Evolutionary conservation across 768 basidiomycete genomes (phyloP), one percentile per base, ranked within the genome.

Genomic region (Clavulina sp.): DNA sequence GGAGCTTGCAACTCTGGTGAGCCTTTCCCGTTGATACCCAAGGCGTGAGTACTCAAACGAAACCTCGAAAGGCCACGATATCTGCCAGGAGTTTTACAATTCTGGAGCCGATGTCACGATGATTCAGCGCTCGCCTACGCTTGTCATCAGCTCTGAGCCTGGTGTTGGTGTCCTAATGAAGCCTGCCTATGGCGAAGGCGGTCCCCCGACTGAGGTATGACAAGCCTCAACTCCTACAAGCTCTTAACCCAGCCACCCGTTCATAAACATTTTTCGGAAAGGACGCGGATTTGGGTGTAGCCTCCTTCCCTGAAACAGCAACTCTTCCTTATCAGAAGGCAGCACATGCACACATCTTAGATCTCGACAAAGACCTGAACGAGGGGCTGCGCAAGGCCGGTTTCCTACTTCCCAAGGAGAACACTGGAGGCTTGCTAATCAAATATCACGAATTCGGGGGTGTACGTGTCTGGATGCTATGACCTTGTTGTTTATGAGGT

Each of bases 91-190:
- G 40, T 56, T 60, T 28, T 57, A 57, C 59, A 59, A 61, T 41
- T 34, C 54, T 23, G 61, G 61, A 2, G 48, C 60, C 46, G 61
- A 64, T 26, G 58, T 59, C 0, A 65, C 64, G 16, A 62, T 38
- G 13, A 21, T 38, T 38, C 36, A 38, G 21, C 36, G 36, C 21
- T 38, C 36, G 21, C 13, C 13, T 13, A 38, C 36, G 13, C 36
- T 38, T 38, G 36, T 38, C 13, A 21, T 38, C 21, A 13, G 13
- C 21, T 13, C 13, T 38, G 36, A 38, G 36, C 13, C 36, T 38
- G 36, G 36, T 38, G 21, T 38, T 21, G 13, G 13, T 13, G 21
- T 13, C 13, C 36, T 38, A 13, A 13, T 38, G 13, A 21, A 38
- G 36, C 21, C 36, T 38, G 36, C 36, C 13, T 38, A 38, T 21